A percentile compares a stretch with the other conserved stretches of the same genome.
These are phyloP conservation scores for Zalaria sp. DNA, from an alignment of 2,329 filamentous ascomycete genomes.

Conservation along the genomic window DNA sequence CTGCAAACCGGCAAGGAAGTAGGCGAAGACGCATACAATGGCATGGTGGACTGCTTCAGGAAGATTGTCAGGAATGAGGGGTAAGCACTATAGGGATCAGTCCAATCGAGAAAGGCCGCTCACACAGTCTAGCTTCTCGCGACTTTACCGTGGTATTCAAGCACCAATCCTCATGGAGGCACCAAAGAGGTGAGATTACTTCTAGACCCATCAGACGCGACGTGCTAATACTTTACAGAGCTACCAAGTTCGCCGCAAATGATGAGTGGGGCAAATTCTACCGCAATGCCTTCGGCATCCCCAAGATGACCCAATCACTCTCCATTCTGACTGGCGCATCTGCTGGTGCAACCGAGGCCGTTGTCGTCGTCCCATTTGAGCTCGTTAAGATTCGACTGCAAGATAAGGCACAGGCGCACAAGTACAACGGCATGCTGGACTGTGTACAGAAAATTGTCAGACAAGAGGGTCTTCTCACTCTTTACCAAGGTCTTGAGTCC, in stretches of 20 bases:
- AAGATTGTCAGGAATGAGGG: constrained; percentile 97
- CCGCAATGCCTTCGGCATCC: constrained; percentile 67
- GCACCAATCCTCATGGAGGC: constrained; percentile 98
- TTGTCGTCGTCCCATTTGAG: constrained; percentile 97
- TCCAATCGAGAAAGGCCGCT: constrained; percentile 1
- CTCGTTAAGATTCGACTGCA: constrained; percentile 97
- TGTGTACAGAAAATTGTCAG: constrained; percentile 69
- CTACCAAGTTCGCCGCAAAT: constrained; percentile 97
- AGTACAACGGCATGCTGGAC: constrained; percentile 72
- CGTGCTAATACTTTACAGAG: constrained; percentile 33
- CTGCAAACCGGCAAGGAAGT: constrained; percentile 60
- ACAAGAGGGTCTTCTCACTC: constrained; percentile 68
- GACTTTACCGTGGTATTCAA: constrained; percentile 88
- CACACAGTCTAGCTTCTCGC: constrained; percentile 50
- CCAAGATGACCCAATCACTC: constrained; percentile 82
- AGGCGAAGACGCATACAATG: constrained; percentile 78
- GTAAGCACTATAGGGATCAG: constrained; percentile 33
- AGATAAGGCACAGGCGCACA: constrained; percentile 83
- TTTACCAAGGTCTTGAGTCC: constrained; percentile 95
- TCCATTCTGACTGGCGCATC: constrained; percentile 89
- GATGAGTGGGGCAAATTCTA: constrained; percentile 97
- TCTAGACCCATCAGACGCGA: neutral
- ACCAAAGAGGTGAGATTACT: constrained; percentile 49
- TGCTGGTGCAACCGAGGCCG: constrained; percentile 87
- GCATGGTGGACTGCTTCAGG: constrained; percentile 95